These are phyloP conservation scores for Fomitopsis pulvina DNA, from an alignment of 768 basidiomycete genomes.

Conservation along the genomic window DNA sequence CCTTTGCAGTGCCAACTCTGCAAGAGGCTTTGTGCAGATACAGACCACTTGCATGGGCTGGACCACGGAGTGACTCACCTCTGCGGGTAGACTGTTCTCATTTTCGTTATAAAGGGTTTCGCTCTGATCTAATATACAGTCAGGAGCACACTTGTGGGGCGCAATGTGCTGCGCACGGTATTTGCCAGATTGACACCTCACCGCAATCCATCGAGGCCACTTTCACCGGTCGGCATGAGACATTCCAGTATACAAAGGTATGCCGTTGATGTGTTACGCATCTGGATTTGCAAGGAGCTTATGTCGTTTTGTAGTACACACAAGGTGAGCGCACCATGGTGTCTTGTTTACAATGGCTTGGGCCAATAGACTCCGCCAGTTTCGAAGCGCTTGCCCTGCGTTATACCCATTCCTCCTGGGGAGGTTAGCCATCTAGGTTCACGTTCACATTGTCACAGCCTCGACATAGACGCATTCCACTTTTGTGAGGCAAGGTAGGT, in stretches of 20 bases:
- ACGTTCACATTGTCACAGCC: slow-evolving; percentile 44
- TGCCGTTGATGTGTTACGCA: not conserved
- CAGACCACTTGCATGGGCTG: slow-evolving; percentile 49
- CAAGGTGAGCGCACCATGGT: slow-evolving; percentile 40
- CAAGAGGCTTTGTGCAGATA: slow-evolving; percentile 41
- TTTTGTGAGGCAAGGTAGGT: slow-evolving; percentile 45
- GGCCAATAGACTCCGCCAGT: slow-evolving; percentile 23
- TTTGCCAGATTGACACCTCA: slow-evolving; percentile 51
- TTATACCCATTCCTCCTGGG: slow-evolving; percentile 38
- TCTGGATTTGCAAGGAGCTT: not conserved
- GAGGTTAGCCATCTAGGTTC: slow-evolving; percentile 27
- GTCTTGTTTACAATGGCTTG: no score
- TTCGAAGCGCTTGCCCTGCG: slow-evolving; percentile 44
- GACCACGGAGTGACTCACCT: slow-evolving; percentile 36
- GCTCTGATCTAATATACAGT: slow-evolving; percentile 28
- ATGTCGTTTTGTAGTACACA: slow-evolving; percentile 37
- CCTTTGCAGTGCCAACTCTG: slow-evolving; percentile 51
- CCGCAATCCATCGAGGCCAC: slow-evolving; percentile 58
- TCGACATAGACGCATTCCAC: slow-evolving; percentile 40
- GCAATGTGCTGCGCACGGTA: slow-evolving; percentile 38
- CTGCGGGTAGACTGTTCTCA: slow-evolving; percentile 39
- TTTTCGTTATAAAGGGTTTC: no score
- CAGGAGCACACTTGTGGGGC: slow-evolving; percentile 44
- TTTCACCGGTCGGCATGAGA: slow-evolving; percentile 53
- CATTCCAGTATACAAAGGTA: slow-evolving; percentile 62